These are phyloP conservation scores for Beauveria asiatica DNA, from an alignment of 2,329 filamentous ascomycete species.

Conservation along the genomic window DNA sequence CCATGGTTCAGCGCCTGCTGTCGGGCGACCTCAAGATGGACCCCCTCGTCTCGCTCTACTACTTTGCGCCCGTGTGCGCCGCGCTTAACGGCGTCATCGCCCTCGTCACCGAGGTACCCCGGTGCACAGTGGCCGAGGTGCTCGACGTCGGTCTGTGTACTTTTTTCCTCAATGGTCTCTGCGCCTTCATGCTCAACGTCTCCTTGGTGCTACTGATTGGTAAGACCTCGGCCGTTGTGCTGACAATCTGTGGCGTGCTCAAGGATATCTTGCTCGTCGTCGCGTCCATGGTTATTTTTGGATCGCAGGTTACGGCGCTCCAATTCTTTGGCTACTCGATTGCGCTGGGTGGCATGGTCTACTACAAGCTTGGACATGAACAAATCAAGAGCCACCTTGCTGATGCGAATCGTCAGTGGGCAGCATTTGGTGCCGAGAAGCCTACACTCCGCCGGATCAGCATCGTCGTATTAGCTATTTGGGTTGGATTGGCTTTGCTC, in stretches of 20 bases:
- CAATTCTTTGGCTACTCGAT: slow-evolving; percentile 82
- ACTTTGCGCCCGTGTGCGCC: slow-evolving; percentile 79
- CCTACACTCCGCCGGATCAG: slow-evolving; percentile 63
- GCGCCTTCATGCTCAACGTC: slow-evolving; percentile 75
- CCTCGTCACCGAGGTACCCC: slow-evolving; percentile 64
- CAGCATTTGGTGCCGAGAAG: slow-evolving; percentile 61
- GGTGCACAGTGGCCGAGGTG: slow-evolving; percentile 59
- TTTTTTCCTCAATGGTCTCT: slow-evolving; percentile 66
- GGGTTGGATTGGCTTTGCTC: background rate
- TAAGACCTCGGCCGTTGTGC: slow-evolving; percentile 77
- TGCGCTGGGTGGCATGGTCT: slow-evolving; percentile 67
- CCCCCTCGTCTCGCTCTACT: slow-evolving; percentile 79
- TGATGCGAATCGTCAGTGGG: slow-evolving; percentile 62
- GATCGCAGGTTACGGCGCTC: slow-evolving; percentile 62
- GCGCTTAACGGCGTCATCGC: slow-evolving; percentile 71
- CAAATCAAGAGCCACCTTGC: slow-evolving; percentile 64
- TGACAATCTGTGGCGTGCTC: slow-evolving; percentile 79
- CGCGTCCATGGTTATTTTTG: slow-evolving; percentile 75
- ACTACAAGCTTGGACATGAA: slow-evolving; percentile 70
- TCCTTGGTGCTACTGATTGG: slow-evolving; percentile 83
- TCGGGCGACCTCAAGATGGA: slow-evolving; percentile 88
- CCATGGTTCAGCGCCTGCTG: slow-evolving; percentile 76
- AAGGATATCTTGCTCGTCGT: slow-evolving; percentile 80
- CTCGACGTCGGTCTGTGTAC: slow-evolving; percentile 64
- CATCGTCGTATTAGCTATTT: slow-evolving; percentile 24